Base-by-base conservation (phyloP, 768 basidiomycete species). In the Russula abietina region DNA sequence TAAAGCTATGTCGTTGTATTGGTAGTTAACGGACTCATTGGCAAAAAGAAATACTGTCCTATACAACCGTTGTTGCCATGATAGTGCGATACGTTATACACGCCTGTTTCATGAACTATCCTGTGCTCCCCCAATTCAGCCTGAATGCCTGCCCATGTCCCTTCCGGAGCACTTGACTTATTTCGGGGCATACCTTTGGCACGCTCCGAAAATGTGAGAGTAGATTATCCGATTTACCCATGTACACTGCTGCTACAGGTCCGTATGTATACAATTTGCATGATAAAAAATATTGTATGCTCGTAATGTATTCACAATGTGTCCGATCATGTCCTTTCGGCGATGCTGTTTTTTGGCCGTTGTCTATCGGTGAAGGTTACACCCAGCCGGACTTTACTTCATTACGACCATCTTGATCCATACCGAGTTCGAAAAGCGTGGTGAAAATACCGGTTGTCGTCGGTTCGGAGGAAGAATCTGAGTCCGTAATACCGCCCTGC, bases 361-460 rank as follows among this genome's bases (percentile, higher is more conserved):
- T 32, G n/a, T 28, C 17, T 26, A 26, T 33, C 10, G 41, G 39
- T 2, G 24, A 24, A 30, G 16, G 28, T 3, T 28, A 33, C 30
- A 4, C 0, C 24, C 22, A 28, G 26, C 12, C 8, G 36, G 36
- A 30, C 33, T 41, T 43, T 36, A 39, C 30, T 6, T 55, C 57
- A n/a, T 39, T 49, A 22, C 11, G 12, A 11, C n/a, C n/a, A 19
- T 50, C 60, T 22, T 36, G 8, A 36, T 45, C 30, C 24, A n/a
- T 38, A 6, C 39, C 58, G 41, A 50, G 22, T 11, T 66, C 63
- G 43, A 70, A 61, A 57, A 57, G 62, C 17, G 67, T 57, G n/a
- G 70, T 70, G 54, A 71, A 62, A 32, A 70, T n/a, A 50, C 67
- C 50, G 1, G 63, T 52, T 26, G 71, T 68, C n/a, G 52, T 62